These are phyloP conservation scores for Colletotrichum godetiae DNA, from an alignment of 2,329 filamentous ascomycete species.

Conservation along the genomic window DNA sequence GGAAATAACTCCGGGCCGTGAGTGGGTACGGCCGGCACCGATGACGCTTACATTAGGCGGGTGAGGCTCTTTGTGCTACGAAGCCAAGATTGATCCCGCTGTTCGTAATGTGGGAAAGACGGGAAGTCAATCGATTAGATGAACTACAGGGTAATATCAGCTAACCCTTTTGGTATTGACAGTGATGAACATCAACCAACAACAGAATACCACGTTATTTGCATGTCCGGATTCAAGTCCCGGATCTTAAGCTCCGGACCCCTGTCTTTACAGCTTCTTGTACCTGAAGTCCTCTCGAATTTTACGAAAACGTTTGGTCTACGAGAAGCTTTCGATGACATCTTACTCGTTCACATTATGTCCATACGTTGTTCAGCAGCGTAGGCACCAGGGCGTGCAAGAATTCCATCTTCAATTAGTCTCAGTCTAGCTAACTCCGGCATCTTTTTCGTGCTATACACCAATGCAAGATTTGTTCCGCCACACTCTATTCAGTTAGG, in stretches of 20 bases:
- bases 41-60: constrained; percentile 30
- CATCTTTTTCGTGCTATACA: not conserved
- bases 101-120: not conserved
- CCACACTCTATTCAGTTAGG: not conserved
- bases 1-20: not conserved
- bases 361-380: too few relatives aligned
- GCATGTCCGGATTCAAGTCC: not conserved
- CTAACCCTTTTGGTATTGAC: not conserved
- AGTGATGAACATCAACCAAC: not conserved
- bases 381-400: not conserved
- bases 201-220: not conserved
- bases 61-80: not conserved
- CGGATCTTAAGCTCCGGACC: constrained; percentile 28
- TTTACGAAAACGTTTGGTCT: too few relatives aligned
- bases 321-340: not conserved
- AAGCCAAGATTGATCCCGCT: not conserved
- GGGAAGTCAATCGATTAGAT: not conserved
- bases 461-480: not conserved
- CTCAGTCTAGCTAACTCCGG: not conserved
- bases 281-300: not conserved
- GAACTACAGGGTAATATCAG: not conserved
- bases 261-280: not conserved
- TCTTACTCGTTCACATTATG: not conserved
- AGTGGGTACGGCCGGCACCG: not conserved
- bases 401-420: not conserved